Base-by-base conservation (phyloP, 2,329 filamentous ascomycete genomes). In the Penicillium sp. region DNA sequence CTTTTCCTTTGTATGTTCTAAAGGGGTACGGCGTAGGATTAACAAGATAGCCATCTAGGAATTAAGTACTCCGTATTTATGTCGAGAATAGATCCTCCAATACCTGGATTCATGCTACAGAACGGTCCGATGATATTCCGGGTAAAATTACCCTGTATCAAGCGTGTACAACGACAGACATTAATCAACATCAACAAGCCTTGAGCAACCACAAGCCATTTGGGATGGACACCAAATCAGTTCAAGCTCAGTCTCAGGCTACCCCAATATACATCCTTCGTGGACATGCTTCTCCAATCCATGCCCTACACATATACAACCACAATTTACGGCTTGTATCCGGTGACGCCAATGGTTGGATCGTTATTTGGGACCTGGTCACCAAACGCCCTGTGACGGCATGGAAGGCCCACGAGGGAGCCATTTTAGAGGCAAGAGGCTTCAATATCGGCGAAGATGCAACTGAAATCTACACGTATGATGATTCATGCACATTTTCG, bases 311-410 rank as follows among this genome's bases (percentile, higher is more conserved):
- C 50, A 93, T 97, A 69, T 79, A 90, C 62, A 82, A 84, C 50
- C 73, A 77, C 38, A 96, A 97, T 70, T 81, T 84, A 55, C 87
- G 90, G 33, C 84, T 99, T 6, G 78, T 90, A 12, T 94, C 91
- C 0, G 93, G 89, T 35, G 94, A 99, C 74, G 89, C 91, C 9
- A 89, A 96, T 40, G 94, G 94, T 56, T 97, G 88, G 81, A 80
- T 96, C 33, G 83, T 96, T 7, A 77, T 91, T 22, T 99, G 94
- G 94, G 88, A 90, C 69, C 78, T 96, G 37, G 82, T 87, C 26
- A 89, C 87, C 49, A 92, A 95, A 79, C 83, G 94, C 33, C 84
- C 93, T 0, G 80, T 85, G 9, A 90, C 88, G 1, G 90, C 94
- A 4, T 99, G 94, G 94, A 87, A 84, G 66, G 89, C 91, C 1